Evolutionary conservation across 2,329 filamentous ascomycete species (phyloP), one percentile per base, ranked within the genome.

Genomic region (Claviceps spartinae): DNA sequence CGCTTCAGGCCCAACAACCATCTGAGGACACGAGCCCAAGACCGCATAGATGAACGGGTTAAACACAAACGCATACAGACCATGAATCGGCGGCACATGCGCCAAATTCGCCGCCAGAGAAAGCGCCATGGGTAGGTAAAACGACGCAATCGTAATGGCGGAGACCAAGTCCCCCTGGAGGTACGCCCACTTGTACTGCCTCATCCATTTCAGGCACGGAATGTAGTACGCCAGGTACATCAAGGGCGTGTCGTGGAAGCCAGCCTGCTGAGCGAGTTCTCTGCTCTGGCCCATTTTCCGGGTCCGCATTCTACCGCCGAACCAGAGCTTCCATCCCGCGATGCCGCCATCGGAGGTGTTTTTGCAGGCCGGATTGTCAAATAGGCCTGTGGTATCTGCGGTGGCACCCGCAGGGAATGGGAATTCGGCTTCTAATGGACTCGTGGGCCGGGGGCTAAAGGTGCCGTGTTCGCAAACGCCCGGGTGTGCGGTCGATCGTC

Each of bases 221-320:
- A 98, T 74, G 65, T 98, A 98, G 71, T 98, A 97, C 4, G 85
- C 82, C 55, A 96, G 69, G 64, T 97, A 96, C 88, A 95, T 90
- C 56, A 79, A 73, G 53, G 79, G 76, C 22, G 78, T 82, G 63
- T 88, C 82, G 61, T 81, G 82, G 60, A 94, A 75, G 34, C 88
- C 86, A 60, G 91, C 82, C 49, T 76, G 76, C 60, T 84, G 77
- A 7, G 86, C 85, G 40, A 94, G 74, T 59, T 77, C 81, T 55
- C 79, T 80, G 49, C 86, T 89, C 13, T 82, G 85, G 57, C 80
- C 84, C 73, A 83, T 84, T 65, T 83, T 86, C 63, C 81, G 82
- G 56, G 75, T 79, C 54, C 71, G 70, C 51, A 83, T 72, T 58
- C 70, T 76, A 54, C 60, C 67, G 47, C 68, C 76, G 69, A 73